Conservation (phyloP, 2,329 filamentous ascomycete genomes). For the Alternaria tenuissima region DNA sequence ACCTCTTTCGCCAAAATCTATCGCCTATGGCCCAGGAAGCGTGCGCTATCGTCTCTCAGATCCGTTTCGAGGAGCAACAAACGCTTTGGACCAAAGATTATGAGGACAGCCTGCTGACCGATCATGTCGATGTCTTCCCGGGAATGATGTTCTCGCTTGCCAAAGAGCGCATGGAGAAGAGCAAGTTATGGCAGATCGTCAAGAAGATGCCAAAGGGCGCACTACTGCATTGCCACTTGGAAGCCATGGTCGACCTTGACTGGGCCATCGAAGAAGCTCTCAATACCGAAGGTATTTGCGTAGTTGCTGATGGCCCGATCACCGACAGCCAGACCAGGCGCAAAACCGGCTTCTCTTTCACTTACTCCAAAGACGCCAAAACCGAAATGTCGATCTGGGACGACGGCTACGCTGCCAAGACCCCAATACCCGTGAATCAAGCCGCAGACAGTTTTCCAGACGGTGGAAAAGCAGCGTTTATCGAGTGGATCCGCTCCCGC, state of each 20-base stretch:
- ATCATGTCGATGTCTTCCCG: constrained; percentile 74
- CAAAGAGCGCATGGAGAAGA: constrained; percentile 84
- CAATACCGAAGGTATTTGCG: constrained; percentile 75
- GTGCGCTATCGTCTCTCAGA: constrained; percentile 79
- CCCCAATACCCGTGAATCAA: constrained; percentile 64
- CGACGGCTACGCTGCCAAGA: constrained; percentile 66
- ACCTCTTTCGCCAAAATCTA: constrained; percentile 75
- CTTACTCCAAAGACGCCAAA: constrained; percentile 53
- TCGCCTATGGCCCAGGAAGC: constrained; percentile 82
- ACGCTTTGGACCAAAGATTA: constrained; percentile 79
- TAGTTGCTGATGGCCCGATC: constrained; percentile 68
- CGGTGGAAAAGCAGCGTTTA: constrained; percentile 74
- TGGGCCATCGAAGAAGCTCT: constrained; percentile 79
- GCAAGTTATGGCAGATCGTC: constrained; percentile 85
- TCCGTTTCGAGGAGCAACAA: constrained; percentile 78
- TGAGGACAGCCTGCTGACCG: constrained; percentile 72
- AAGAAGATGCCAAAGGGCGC: constrained; percentile 88
- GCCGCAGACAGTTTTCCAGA: constrained; percentile 79
- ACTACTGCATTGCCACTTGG: constrained; percentile 85
- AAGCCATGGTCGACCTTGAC: constrained; percentile 89
- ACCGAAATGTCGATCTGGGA: constrained; percentile 69
- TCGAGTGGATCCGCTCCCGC: constrained; percentile 77
- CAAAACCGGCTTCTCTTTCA: constrained; percentile 67
- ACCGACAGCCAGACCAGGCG: constrained; percentile 62
- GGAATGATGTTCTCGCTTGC: constrained; percentile 94